A percentile compares a stretch with the other conserved stretches of the same genome.
Evolutionary conservation across 768 basidiomycete genomes (phyloP).

Genomic region (Nevesoporus exiguus): DNA sequence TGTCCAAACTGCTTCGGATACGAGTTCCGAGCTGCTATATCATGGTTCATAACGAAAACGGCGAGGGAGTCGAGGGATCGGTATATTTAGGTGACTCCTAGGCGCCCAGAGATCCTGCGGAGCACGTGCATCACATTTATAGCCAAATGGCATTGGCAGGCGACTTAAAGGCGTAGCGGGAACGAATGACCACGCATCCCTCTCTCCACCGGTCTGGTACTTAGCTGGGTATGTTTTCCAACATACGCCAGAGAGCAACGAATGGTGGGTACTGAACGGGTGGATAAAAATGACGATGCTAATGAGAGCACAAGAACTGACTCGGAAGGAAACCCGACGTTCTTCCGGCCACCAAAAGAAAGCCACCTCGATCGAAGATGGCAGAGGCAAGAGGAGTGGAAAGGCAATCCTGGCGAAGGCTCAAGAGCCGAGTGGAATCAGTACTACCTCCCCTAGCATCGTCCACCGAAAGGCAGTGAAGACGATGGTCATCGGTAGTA

Average conservation of each 20-base stretch:
- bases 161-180: background rate
- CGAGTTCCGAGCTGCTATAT: no score
- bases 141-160: no score
- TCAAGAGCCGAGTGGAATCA: background rate
- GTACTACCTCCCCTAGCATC: background rate
- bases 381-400: background rate
- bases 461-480: background rate
- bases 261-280: background rate
- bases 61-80: no score
- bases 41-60: no score
- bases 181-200: background rate
- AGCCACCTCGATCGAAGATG: background rate
- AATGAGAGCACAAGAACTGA: background rate
- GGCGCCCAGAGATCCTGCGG: no score
- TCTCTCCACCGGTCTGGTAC: background rate
- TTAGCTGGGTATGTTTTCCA: background rate
- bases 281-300: background rate
- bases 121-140: background rate
- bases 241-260: background rate
- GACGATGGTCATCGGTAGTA: background rate
- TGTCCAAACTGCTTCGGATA: no score
- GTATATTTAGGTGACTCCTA: no score
- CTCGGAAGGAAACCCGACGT: background rate
- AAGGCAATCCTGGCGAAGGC: background rate
- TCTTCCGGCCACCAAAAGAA: background rate